Conservation (phyloP, 1,284 basidiomycete species). For the Apiotrichum siamense region DNA sequence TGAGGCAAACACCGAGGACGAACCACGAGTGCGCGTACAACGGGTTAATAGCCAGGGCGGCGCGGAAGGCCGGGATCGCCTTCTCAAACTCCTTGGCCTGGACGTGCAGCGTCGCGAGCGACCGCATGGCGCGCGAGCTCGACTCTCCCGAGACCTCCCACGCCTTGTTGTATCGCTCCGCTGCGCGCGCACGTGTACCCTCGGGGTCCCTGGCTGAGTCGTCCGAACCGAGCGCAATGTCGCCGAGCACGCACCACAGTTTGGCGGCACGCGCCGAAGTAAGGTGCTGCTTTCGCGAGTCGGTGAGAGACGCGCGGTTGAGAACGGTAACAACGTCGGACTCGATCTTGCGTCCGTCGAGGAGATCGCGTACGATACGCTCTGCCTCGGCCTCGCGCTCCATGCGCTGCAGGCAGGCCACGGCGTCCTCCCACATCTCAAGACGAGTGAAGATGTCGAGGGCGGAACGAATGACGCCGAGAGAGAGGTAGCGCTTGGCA, state of each 20-base stretch:
- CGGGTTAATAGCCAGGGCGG: constrained; percentile 82
- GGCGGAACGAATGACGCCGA: constrained; percentile 81
- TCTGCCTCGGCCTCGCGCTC: constrained; percentile 72
- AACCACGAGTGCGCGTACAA: constrained; percentile 88
- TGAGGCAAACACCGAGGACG: constrained; percentile 82
- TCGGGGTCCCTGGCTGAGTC: constrained; percentile 26
- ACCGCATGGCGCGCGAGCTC: constrained; percentile 83
- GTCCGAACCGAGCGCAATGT: constrained; percentile 63
- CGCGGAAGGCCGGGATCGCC: constrained; percentile 62
- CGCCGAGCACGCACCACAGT: constrained; percentile 91
- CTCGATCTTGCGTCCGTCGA: constrained; percentile 75
- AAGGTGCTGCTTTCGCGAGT: constrained; percentile 52
- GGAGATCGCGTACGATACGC: constrained; percentile 69
- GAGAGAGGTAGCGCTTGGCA: constrained; percentile 67
- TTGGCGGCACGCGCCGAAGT: constrained; percentile 77
- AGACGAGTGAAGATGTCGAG: constrained; percentile 84
- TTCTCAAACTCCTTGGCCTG: constrained; percentile 59
- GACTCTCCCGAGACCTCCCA: constrained; percentile 75
- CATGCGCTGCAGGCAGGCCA: constrained; percentile 72
- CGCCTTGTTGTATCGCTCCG: constrained; percentile 71
- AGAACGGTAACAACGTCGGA: constrained; percentile 64
- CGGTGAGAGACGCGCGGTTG: constrained; percentile 52
- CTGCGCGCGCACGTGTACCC: constrained; percentile 49
- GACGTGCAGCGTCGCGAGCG: constrained; percentile 79
- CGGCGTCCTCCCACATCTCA: constrained; percentile 96